Percentiles rank a stretch among this genome's conserved stretches.
phyloP scores from a whole-genome alignment of 106 monocot species.

The Posidonia australis region DNA sequence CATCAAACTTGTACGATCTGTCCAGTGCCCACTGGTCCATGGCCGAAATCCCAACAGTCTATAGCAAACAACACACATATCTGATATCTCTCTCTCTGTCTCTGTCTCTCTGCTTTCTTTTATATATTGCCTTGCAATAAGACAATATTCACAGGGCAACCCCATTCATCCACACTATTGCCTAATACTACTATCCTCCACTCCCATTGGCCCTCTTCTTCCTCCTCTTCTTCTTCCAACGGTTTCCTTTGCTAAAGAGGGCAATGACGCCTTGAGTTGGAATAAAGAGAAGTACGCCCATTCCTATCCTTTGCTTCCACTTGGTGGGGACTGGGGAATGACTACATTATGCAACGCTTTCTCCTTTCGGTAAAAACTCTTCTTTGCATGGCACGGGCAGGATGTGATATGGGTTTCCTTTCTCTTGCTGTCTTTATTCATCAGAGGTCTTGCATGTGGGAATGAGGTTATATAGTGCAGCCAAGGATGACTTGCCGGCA shows the following conservation, averaged over 20 bases:
- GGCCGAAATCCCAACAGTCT: background rate
- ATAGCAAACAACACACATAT: background rate
- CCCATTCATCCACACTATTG: slow-evolving; percentile 1
- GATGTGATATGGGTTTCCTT: background rate
- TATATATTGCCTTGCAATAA: background rate
- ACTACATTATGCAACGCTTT: too few relatives aligned
- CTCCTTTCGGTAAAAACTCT: background rate
- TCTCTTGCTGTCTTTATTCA: background rate
- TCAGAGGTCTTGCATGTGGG: slow-evolving; percentile 15
- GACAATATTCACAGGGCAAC: slow-evolving; percentile 1
- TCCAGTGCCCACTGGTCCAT: background rate
- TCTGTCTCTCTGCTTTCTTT: background rate
- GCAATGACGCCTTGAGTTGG: background rate
- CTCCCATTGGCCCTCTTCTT: background rate
- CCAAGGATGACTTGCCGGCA: slow-evolving; percentile 24
- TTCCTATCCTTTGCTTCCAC: background rate
- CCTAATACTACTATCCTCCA: background rate
- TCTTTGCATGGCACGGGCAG: background rate
- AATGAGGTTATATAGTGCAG: slow-evolving; percentile 12
- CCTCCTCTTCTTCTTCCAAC: background rate
- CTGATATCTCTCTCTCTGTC: background rate
- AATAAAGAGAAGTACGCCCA: background rate
- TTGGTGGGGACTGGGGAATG: too few relatives aligned
- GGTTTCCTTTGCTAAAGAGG: slow-evolving; percentile 2
- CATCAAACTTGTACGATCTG: too few relatives aligned